Evolutionary conservation across 352 stramenopile genomes (phyloP).

Genomic region (Globisporangium viniferum): DNA sequence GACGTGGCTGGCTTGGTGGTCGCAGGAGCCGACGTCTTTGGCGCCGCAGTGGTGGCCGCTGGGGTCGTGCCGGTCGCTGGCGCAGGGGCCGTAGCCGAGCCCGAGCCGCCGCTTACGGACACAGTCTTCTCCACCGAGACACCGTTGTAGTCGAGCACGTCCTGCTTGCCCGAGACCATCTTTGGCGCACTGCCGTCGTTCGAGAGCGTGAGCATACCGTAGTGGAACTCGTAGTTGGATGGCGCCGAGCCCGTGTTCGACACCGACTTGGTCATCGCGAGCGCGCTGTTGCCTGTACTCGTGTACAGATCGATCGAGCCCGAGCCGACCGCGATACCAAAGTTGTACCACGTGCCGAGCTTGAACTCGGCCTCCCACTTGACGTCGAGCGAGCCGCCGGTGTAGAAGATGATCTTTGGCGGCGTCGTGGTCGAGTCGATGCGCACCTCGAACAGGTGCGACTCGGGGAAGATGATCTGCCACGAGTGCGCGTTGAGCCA

Average conservation of each 20-base stretch:
- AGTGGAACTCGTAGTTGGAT: constrained; percentile 58
- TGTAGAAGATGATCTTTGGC: constrained; percentile 55
- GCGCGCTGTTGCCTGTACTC: constrained; percentile 38
- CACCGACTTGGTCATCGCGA: constrained; percentile 42
- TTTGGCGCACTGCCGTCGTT: constrained; percentile 44
- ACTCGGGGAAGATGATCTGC: constrained; percentile 63
- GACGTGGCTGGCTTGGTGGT: background rate
- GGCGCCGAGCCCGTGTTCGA: constrained; percentile 22
- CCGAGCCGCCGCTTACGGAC: background rate
- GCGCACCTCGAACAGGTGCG: constrained; percentile 57
- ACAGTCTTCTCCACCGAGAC: constrained; percentile 45
- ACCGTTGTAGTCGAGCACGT: constrained; percentile 68
- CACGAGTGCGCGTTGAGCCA: constrained; percentile 45
- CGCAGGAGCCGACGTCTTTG: constrained; percentile 3
- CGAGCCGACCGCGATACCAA: constrained; percentile 46
- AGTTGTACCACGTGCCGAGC: constrained; percentile 64
- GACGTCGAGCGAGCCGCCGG: constrained; percentile 36
- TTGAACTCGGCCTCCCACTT: constrained; percentile 54
- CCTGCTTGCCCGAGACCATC: constrained; percentile 44
- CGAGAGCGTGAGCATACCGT: constrained; percentile 63
- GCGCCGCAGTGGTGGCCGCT: background rate
- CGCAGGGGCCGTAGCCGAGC: constrained; percentile 4
- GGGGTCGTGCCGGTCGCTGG: background rate
- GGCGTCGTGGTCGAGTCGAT: constrained; percentile 50
- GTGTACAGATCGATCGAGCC: constrained; percentile 49